These are phyloP conservation scores for Ceratocystis smalleyi DNA, from an alignment of 2,329 filamentous ascomycete species.

Conservation along the genomic window DNA sequence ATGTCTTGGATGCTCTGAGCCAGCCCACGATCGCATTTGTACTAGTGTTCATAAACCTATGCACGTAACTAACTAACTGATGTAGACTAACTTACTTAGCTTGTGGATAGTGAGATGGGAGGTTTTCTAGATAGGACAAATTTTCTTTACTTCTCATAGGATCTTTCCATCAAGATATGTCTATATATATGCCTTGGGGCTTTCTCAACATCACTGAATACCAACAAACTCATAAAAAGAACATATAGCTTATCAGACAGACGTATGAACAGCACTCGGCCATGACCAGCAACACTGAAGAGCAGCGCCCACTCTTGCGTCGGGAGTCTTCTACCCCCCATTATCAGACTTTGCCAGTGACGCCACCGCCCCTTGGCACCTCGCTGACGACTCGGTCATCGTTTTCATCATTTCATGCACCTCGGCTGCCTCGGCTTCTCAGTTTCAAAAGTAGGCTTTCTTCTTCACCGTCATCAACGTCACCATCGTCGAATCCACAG, in stretches of 20 bases:
- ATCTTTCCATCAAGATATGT: too few relatives aligned
- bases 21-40: neutral
- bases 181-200: too few relatives aligned
- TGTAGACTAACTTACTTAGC: neutral
- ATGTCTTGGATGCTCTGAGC: neutral
- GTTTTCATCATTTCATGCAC: slow-evolving; percentile 6
- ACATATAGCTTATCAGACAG: neutral
- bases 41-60: neutral
- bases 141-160: neutral
- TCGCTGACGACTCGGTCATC: slow-evolving; percentile 4
- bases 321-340: slow-evolving; percentile 8
- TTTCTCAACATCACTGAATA: too few relatives aligned
- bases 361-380: slow-evolving; percentile 8
- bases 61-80: neutral
- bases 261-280: neutral
- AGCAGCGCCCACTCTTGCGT: slow-evolving; percentile 11
- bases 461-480: neutral
- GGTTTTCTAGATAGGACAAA: neutral
- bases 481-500: neutral
- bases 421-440: slow-evolving; percentile 5
- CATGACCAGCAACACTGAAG: neutral
- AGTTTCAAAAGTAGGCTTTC: neutral
- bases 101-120: neutral
- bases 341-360: slow-evolving; percentile 15
- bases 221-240: too few relatives aligned